phyloP scores from a whole-genome alignment of 345 rosid genomes.

The Eutrema yunnanense region DNA sequence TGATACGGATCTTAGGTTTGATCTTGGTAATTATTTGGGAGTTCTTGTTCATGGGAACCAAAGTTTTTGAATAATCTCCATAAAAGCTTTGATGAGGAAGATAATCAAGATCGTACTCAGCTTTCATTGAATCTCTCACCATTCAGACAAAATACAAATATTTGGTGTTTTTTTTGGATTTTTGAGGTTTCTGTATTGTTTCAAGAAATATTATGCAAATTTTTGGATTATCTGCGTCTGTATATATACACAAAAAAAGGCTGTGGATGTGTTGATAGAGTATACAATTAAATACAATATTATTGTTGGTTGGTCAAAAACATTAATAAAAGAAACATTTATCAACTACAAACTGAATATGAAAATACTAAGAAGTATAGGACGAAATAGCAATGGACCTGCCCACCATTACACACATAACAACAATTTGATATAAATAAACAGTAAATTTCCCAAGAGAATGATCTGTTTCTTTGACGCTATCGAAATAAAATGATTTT shows the following conservation, averaged over 20 bases:
- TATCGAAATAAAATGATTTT: background rate
- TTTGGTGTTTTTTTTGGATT: background rate
- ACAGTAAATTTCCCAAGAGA: background rate
- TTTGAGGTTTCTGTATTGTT: constrained; percentile 5
- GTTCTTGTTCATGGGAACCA: constrained; percentile 36
- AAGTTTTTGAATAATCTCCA: constrained; percentile 19
- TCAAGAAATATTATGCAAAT: background rate
- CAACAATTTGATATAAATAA: constrained; percentile 1
- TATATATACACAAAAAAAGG: constrained; percentile 6
- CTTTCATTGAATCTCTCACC: constrained; percentile 22
- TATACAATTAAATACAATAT: constrained; percentile 10
- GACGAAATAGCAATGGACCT: constrained; percentile 11
- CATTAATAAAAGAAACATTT: background rate
- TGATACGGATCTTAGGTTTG: constrained; percentile 76
- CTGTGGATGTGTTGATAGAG: background rate
- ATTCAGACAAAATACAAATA: background rate
- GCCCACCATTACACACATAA: constrained; percentile 17
- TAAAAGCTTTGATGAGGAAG: constrained; percentile 13
- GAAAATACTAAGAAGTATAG: background rate
- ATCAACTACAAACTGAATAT: background rate
- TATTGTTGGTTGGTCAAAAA: constrained; percentile 16
- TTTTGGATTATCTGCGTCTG: constrained; percentile 13
- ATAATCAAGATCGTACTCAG: constrained; percentile 19
- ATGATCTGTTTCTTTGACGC: constrained; percentile 24
- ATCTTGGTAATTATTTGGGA: constrained; percentile 52